Evolutionary conservation across 768 basidiomycete genomes (phyloP).

Genomic region (Suillus weaverae): DNA sequence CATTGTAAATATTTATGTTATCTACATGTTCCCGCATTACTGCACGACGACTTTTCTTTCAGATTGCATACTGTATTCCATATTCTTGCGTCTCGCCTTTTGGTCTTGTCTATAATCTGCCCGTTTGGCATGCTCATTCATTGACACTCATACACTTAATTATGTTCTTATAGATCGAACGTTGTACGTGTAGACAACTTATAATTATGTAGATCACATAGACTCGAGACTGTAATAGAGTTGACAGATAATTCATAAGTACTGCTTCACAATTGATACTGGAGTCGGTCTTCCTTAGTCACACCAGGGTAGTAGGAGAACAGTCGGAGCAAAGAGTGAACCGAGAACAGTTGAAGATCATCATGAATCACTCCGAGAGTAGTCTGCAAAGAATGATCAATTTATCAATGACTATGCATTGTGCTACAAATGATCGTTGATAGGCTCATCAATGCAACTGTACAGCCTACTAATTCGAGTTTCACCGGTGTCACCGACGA

Average conservation of each 20-base stretch:
- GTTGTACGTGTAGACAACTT: neutral
- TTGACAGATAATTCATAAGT: neutral
- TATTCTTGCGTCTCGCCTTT: neutral
- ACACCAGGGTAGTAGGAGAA: neutral
- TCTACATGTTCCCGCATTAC: neutral
- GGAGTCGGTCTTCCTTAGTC: neutral
- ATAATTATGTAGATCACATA: neutral
- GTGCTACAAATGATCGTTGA: neutral
- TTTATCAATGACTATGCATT: neutral
- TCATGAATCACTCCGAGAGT: neutral
- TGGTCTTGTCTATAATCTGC: neutral
- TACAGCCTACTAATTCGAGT: neutral
- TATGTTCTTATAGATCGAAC: neutral
- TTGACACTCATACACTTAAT: neutral
- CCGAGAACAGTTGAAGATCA: neutral
- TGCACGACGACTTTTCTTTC: neutral
- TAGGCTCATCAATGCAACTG: neutral
- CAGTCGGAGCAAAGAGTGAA: neutral
- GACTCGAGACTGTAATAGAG: neutral
- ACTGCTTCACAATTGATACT: neutral
- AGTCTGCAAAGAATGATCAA: neutral
- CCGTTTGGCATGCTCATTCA: neutral
- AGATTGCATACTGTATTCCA: conserved; percentile 9
- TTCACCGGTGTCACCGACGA: neutral
- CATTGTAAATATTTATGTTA: neutral